Evolutionary conservation across 2,329 filamentous ascomycete genomes (phyloP), one percentile per base, ranked within the genome.

Genomic region (Nannizziopsis arthrosporioides): DNA sequence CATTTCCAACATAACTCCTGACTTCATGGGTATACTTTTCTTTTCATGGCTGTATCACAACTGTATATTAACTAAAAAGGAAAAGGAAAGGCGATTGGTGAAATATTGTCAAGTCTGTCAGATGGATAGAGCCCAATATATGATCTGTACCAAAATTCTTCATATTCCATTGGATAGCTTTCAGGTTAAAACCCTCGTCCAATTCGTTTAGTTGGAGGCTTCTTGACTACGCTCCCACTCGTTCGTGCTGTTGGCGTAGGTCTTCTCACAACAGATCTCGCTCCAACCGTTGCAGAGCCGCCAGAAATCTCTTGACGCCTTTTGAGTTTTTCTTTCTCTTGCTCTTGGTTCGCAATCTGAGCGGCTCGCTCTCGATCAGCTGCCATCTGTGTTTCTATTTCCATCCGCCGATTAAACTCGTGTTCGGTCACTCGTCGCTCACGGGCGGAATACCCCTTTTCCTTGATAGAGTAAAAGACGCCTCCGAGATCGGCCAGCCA

Each of bases 401-500:
- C 89, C 76, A 94, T 88, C 65, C 85, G 88, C 44, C 80, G 75
- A 62, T 94, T 95, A 64, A 94, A 94, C 63, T 95, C 90, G 12
- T 81, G 82, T 68, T 96, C 90, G 0, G 84, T 90, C 42, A 94
- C 79, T 47, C 85, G 78, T 67, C 88, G 90, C 59, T 94, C 85
- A 19, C 85, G 76, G 10, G 82, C 80, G 11, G 85, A 94, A 63
- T 94, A 98, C 1, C 90, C 92, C 68, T 98, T 98, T 68, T 96
- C 90, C 69, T 94, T 95, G 61, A 98, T 78, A 1, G 84, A 92
- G 67, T 96, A 98, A 66, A 98, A 98, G 0, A 98, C 92, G 1
- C 89, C 92, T 31, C 93, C 92, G 5, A 98, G 73, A 63, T 98
- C 92, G 5, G 92, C 92, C 36, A 98, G 78, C 92, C 92, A 98